Evolutionary conservation across 768 basidiomycete genomes (phyloP), one percentile per base, ranked within the genome.

Genomic region (Podaxis pistillaris): DNA sequence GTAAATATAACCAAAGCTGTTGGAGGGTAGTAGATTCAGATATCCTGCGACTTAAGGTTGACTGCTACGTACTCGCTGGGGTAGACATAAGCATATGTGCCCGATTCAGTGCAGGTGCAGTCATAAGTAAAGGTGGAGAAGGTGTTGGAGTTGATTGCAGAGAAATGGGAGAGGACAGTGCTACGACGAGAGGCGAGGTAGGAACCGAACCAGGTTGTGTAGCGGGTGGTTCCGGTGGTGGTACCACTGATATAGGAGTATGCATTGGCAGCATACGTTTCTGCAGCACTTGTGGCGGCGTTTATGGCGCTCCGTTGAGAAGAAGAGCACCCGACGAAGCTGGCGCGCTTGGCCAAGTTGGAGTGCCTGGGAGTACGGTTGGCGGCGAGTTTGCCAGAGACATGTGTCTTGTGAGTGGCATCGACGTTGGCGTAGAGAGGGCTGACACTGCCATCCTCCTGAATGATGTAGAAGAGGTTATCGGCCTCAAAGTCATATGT

Each of bases 191-290:
- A 41, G 49, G 66, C 53, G n/a, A 69, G 74, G 70, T 76, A 80
- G 33, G 79, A 66, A 47, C 83, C 83, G 69, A 84, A 84, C 82
- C 83, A 84, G 38, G 80, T 81, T 24, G 71, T 76, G 65, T 76
- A 83, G 56, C 81, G 78, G 7, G 77, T 51, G 0, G 79, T 75
- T 11, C 72, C 61, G 6, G 76, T 63, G 22, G 74, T 75, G 67
- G 76, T 68, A 19, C 69, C 60, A 26, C 64, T 65, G 49, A 76
- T 67, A 67, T 78, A 80, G 5, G 74, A 70, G 28, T 67, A 62
- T 6, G 82, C 75, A 46, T 63, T 67, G 13, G 70, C 58, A 52
- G 77, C 79, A 54, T 82, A 81, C 49, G 61, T 71, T 67, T 78
- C 69, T 3, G 79, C 79, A 12, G 69, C 70, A 19, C 76, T 63